phyloP scores from a whole-genome alignment of 1,139 yeast species.

The Diutina siamensis region DNA sequence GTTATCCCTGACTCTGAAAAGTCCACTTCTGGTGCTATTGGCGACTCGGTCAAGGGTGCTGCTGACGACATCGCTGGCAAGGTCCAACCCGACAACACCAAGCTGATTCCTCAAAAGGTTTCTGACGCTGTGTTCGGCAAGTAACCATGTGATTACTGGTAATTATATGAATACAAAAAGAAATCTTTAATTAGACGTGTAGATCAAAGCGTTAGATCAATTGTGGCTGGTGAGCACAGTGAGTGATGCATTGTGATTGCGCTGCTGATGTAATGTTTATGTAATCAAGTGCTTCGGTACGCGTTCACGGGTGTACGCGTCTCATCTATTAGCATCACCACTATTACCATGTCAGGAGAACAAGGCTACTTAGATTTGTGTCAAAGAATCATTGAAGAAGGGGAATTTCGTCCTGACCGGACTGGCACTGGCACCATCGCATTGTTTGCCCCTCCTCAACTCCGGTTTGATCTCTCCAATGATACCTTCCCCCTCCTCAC shows the following conservation, averaged over 20 bases:
- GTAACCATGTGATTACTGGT: too few species aligned
- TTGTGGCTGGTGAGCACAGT: too few species aligned
- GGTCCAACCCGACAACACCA: constrained; percentile 50
- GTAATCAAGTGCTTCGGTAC: too few species aligned
- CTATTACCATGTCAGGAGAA: constrained; percentile 36
- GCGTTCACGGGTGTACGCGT: not conserved
- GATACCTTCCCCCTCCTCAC: constrained; percentile 80
- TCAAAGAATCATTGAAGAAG: constrained; percentile 60
- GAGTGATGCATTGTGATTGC: too few species aligned
- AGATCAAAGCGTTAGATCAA: too few species aligned
- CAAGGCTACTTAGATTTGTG: constrained; percentile 81
- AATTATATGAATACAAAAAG: not conserved
- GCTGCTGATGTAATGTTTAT: too few species aligned
- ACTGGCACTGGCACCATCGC: constrained; percentile 95
- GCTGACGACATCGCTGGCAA: constrained; percentile 53
- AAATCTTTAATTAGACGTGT: too few species aligned
- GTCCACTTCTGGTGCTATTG: constrained; percentile 49
- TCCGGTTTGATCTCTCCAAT: constrained; percentile 65
- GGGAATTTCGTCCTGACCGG: constrained; percentile 87
- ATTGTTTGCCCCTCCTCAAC: constrained; percentile 90
- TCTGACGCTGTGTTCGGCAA: constrained; percentile 13
- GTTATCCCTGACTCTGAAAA: constrained; percentile 68
- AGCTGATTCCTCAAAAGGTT: constrained; percentile 46
- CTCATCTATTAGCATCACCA: not conserved
- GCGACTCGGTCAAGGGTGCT: constrained; percentile 57